Evolutionary conservation across 1,284 basidiomycete genomes (phyloP), one percentile per base, ranked within the genome.

Genomic region (Malassezia vespertilionis): DNA sequence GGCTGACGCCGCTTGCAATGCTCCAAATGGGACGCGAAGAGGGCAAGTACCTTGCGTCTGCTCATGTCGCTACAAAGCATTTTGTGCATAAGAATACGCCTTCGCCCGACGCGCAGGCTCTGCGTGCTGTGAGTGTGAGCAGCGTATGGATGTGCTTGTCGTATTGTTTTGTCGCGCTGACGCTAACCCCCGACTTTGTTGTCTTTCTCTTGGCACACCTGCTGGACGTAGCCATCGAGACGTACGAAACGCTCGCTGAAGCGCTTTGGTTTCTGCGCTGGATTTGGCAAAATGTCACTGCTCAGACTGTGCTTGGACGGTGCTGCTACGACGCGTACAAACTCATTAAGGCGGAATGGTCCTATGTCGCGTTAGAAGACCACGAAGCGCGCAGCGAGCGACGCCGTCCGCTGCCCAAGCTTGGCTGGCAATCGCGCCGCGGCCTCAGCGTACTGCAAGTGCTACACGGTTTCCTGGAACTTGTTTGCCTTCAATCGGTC

Each of bases 131-230:
- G 4, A 21, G 23, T 10, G 18, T 49, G 2, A 31, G 46, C 26
- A 7, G n/a, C 10, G 22, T 22, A 5, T 49, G 46, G 46, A 21
- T 49, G 8, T 21, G 9, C 5, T 2, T 43, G 4, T 50, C 47
- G 2, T 44, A 15, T n/a, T 2, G 44, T n/a, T 27, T 44, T 18
- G 22, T 40, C 6, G 33, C 20, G 7, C 41, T 46, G 3, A 37
- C 46, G 1, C 39, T 49, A 12, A 9, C 49, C 1, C 45, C 47
- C 2, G 60, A 55, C 7, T 58, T 68, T 45, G n/a, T 57, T 14
- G 46, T 65, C n/a, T 69, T 65, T 38, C 28, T 61, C n/a, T 32
- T 59, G 5, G 63, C 66, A 2, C 66, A 69, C 47, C 14, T 61
- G 1, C 43, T 69, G 12, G 66, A 65, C 30, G 50, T 68, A 8